A percentile compares a stretch with the other conserved stretches of the same genome.
These are phyloP conservation scores for Myxozyma neotropica DNA, from an alignment of 805 yeast species.

Conservation along the genomic window DNA sequence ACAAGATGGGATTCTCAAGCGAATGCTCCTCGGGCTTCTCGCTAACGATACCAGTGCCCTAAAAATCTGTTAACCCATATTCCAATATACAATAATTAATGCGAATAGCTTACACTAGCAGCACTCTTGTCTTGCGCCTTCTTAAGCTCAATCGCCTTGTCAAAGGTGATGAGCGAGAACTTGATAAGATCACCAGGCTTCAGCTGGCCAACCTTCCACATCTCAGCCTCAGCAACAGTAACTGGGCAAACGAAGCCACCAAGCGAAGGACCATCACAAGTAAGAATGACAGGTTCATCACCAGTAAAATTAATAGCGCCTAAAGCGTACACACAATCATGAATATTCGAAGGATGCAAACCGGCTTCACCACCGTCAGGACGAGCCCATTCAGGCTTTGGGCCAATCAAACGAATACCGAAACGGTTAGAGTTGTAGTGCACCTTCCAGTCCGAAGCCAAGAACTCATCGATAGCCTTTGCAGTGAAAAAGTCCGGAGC, in stretches of 20 bases:
- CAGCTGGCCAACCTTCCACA: slow-evolving; percentile 98
- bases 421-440: slow-evolving; percentile 97
- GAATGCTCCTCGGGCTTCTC: slow-evolving; percentile 21
- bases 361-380: slow-evolving; percentile 97
- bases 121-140: slow-evolving; percentile 54
- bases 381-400: slow-evolving; percentile 97
- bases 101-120: slow-evolving; percentile 16
- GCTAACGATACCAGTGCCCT: slow-evolving; percentile 29
- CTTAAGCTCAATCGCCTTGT: slow-evolving; percentile 67
- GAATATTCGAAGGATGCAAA: slow-evolving; percentile 97
- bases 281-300: slow-evolving; percentile 95
- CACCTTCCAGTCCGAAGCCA: slow-evolving; percentile 81
- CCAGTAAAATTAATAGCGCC: slow-evolving; percentile 99
- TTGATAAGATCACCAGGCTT: slow-evolving; percentile 88
- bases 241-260: slow-evolving; percentile 98
- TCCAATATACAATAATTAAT: not conserved
- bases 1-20: slow-evolving; percentile 69
- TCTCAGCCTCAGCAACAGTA: slow-evolving; percentile 91
- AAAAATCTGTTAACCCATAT: not conserved
- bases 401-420: slow-evolving; percentile 93
- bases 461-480: slow-evolving; percentile 76
- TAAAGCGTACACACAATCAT: slow-evolving; percentile 92
- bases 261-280: slow-evolving; percentile 96
- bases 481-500: slow-evolving; percentile 89
- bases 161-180: slow-evolving; percentile 76